Base-by-base conservation (phyloP, 345 rosid genomes). In the Angophora floribunda region DNA sequence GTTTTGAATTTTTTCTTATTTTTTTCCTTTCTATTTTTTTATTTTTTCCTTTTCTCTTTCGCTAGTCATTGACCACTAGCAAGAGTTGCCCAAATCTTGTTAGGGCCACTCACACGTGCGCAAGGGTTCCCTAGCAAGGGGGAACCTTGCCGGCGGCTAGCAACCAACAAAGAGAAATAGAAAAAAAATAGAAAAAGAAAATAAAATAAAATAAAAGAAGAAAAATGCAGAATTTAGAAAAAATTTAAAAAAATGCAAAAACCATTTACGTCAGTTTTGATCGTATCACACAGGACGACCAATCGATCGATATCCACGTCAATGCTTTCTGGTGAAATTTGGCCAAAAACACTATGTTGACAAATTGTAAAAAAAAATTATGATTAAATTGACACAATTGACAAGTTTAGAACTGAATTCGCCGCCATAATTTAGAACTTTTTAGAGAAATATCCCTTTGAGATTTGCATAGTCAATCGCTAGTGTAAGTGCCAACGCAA, bases 41-140 rank as follows among this genome's bases (percentile, higher is more conserved):
- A 5, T 6, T 6, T 59, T 59, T 59, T 61, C 11, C 26, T 15
- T 7, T 61, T 61, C 26, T 28, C 67, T 61, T 5, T 0, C 32
- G 0, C 32, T 1, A 11, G 1, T 61, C 15, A 12, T 13, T 0
- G 0, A 7, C 67, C 7, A 61, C 13, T 5, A 30, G 7, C 26
- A 15, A 61, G 67, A 30, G 30, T 59, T 0, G 14, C 30, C 1
- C 6, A 0, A 26, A 59, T 59, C 14, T 59, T 0, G 30, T 30
- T 1, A 59, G 67, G 28, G 30, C 61, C 61, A 21, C 61, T 55
- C 12, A 55, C 8, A 26, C 61, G 24, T 26, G 22, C 22, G 59
- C 59, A 19, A 59, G 30, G 65, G 30, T 59, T 6, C 30, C 30
- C 30, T 26, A 59, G 65, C 65, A 59, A 59, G 67, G 67, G 6